Conservation (phyloP, 2,329 filamentous ascomycete species). For the Fusarium gaditjirri region DNA sequence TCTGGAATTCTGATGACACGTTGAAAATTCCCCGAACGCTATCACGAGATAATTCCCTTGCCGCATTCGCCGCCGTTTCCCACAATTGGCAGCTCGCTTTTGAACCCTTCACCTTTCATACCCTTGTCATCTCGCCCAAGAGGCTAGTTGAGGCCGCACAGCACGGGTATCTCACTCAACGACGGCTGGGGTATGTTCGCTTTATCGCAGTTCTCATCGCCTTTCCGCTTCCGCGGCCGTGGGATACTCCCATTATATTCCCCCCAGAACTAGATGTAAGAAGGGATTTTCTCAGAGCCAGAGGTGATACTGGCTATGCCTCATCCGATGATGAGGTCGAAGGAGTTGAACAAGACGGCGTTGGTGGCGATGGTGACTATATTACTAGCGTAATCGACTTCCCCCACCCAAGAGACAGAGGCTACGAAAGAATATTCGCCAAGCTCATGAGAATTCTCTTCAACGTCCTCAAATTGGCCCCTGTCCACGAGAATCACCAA, state of each 20-base stretch:
- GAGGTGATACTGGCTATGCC: not conserved
- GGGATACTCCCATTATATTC: conserved; percentile 3
- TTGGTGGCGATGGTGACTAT: not conserved
- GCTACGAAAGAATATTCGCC: not conserved
- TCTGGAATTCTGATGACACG: conserved; percentile 7
- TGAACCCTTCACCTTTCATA: conserved; percentile 4
- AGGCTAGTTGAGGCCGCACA: not conserved
- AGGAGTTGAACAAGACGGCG: not conserved
- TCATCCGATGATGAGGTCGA: not conserved
- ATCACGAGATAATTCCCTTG: not conserved
- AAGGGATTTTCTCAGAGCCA: not conserved
- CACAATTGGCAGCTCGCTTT: conserved; percentile 16
- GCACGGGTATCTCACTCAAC: not conserved
- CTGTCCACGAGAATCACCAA: not conserved
- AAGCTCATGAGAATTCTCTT: not conserved
- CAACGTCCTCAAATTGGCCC: not conserved
- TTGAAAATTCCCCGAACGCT: not conserved
- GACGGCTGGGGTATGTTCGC: conserved; percentile 2
- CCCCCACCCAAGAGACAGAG: not conserved
- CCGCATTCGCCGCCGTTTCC: conserved; percentile 1
- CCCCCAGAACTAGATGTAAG: not conserved
- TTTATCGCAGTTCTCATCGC: conserved; percentile 1
- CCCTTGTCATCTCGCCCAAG: not conserved
- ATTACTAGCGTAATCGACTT: not conserved
- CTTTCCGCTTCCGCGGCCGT: conserved; percentile 10